Evolutionary conservation across 140 eudicot genomes (phyloP), one percentile per base, ranked within the genome.

Genomic region (Bidens hawaiensis): DNA sequence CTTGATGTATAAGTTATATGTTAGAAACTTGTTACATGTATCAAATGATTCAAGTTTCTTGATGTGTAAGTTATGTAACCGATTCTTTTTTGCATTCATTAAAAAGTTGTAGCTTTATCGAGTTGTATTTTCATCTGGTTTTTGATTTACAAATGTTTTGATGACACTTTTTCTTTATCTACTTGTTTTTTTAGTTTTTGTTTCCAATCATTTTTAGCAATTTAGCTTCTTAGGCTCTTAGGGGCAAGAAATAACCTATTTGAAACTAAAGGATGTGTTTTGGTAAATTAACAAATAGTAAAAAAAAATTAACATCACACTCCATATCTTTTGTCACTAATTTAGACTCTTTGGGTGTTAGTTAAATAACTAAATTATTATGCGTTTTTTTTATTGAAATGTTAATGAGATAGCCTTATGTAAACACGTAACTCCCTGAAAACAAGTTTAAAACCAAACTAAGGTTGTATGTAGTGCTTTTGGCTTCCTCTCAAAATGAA

Each of bases 11-110:
- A 71, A 52, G 71, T 61, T 49, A 36, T 71, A 4, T 56, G 33
- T 76, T 49, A 25, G 66, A 50, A 69, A 45, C 33, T 30, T 50
- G 60, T 60, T 34, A 41, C 25, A 49, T 64, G 71, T 70, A 60
- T 76, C 62, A 80, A 48, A n/a, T n/a, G 65, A 51, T 28, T 70
- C 67, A 27, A 36, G 48, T 69, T 49, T 64, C 71, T 30, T 60
- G 68, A 47, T 47, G 36, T 33, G 52, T 11, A 60, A 48, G 69
- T 70, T 70, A 60, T 70, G 42, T 70, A 16, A 28, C 10, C 12
- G 43, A 59, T 33, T 46, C n/a, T 6, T 51, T 53, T 30, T 63
- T 33, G 49, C 11, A 45, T 18, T 38, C 11, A 64, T 43, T 25
- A 46, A 30, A n/a, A 55, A 65, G 33, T 11, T 64, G 66, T 72